phyloP scores from a whole-genome alignment of 2,329 filamentous ascomycete genomes.

The Arthroderma uncinatum region DNA sequence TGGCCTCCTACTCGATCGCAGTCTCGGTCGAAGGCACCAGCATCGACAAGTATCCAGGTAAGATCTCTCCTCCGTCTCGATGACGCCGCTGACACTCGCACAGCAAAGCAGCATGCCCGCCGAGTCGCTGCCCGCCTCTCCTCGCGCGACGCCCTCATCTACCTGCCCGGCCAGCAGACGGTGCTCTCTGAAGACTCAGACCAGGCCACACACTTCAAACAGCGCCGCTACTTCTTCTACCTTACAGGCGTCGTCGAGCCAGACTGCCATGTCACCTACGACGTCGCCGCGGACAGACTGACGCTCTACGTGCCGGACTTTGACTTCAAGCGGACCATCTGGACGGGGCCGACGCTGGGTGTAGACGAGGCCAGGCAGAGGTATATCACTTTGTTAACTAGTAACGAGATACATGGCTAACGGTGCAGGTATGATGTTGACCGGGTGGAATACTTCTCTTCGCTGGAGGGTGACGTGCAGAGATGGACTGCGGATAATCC shows the following conservation, averaged over 20 bases:
- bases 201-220: constrained; percentile 43
- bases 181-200: constrained; percentile 48
- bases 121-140: constrained; percentile 36
- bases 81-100: too few relatives aligned
- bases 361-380: constrained; percentile 48
- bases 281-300: constrained; percentile 50
- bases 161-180: constrained; percentile 43
- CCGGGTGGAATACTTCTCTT: constrained; percentile 49
- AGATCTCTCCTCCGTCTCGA: constrained; percentile 5
- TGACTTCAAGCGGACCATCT: constrained; percentile 40
- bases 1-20: constrained; percentile 19
- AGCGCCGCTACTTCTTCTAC: constrained; percentile 53
- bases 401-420: not conserved
- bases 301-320: constrained; percentile 63
- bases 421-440: constrained; percentile 54
- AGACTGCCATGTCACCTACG: constrained; percentile 47
- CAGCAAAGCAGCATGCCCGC: constrained; percentile 42
- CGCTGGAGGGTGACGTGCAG: constrained; percentile 41
- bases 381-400: constrained; percentile 15
- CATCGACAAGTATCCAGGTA: constrained; percentile 34
- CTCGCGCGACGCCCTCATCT: constrained; percentile 40
- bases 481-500: constrained; percentile 23
- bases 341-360: constrained; percentile 33
- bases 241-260: constrained; percentile 45
- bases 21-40: constrained; percentile 22